A percentile compares a stretch with the other conserved stretches of the same genome.
Evolutionary conservation across 768 basidiomycete species (phyloP).

Genomic region (Boletus vermiculosoides): DNA sequence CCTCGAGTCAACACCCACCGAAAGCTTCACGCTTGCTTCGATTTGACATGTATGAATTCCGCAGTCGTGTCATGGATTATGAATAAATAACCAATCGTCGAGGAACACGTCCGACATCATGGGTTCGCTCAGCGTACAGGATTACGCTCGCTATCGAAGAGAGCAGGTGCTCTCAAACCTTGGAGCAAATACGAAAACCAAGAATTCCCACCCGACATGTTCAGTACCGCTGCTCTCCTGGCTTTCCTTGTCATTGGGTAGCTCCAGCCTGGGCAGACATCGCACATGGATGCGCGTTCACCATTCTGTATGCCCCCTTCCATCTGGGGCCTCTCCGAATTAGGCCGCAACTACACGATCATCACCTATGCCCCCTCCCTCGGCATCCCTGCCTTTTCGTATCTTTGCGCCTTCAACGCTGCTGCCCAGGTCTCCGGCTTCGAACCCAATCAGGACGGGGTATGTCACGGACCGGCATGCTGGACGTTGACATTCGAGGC

Average conservation of each 20-base stretch:
- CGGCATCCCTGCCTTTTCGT: too few relatives aligned
- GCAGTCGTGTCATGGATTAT: background rate
- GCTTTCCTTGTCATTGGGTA: background rate
- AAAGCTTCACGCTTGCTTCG: background rate
- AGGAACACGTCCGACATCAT: background rate
- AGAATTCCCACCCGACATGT: background rate
- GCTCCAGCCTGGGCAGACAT: background rate
- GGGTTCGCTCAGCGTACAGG: background rate
- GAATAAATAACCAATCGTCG: background rate
- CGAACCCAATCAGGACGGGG: too few relatives aligned
- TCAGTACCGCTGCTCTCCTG: background rate
- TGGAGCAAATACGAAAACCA: background rate
- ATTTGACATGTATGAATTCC: background rate
- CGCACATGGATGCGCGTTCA: too few relatives aligned
- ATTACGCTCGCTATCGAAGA: background rate
- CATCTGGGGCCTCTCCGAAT: too few relatives aligned
- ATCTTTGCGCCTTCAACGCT: too few relatives aligned
- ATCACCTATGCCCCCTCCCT: too few relatives aligned
- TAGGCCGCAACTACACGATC: too few relatives aligned
- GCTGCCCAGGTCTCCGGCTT: too few relatives aligned
- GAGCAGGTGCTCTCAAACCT: background rate
- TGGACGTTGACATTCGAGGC: too few relatives aligned
- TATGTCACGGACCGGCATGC: too few relatives aligned
- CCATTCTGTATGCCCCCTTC: too few relatives aligned
- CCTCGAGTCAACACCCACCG: background rate